Evolutionary conservation across 331 rosid genomes (phyloP).

Genomic region (Malus hybrid): DNA sequence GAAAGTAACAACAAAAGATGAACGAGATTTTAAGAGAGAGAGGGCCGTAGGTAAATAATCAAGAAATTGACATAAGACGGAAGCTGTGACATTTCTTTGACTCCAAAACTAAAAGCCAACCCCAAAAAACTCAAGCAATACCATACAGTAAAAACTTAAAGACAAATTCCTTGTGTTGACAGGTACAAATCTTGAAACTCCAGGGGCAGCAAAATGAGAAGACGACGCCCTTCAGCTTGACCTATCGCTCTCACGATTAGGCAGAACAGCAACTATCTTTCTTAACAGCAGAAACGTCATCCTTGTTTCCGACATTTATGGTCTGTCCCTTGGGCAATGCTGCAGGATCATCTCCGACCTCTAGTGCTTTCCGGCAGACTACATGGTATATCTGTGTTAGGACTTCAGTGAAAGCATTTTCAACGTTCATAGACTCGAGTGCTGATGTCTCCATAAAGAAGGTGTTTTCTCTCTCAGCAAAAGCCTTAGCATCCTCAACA

Average conservation of each 20-base stretch:
- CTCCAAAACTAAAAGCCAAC: constrained; percentile 18
- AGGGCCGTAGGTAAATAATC: not conserved
- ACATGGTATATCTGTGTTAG: constrained; percentile 44
- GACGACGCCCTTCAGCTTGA: constrained; percentile 4
- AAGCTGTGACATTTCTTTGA: constrained; percentile 16
- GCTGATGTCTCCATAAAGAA: constrained; percentile 8
- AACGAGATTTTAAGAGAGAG: not conserved
- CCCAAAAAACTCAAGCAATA: constrained; percentile 9
- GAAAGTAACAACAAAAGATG: not conserved
- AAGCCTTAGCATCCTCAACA: too few relatives aligned
- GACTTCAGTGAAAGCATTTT: constrained; percentile 48
- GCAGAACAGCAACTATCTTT: constrained; percentile 49
- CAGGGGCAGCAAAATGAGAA: constrained; percentile 8
- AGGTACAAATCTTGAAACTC: not conserved
- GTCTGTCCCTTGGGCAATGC: constrained; percentile 47
- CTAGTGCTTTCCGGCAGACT: constrained; percentile 49
- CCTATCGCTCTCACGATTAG: constrained; percentile 7
- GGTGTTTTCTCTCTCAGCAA: too few relatives aligned
- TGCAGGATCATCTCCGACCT: constrained; percentile 39
- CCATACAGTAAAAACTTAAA: not conserved
- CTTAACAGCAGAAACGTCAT: constrained; percentile 57
- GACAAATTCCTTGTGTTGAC: not conserved
- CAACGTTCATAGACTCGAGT: constrained; percentile 55
- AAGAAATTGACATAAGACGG: not conserved
- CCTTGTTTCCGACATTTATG: constrained; percentile 43